These are phyloP conservation scores for Rutstroemia sp. DNA, from an alignment of 2,329 filamentous ascomycete genomes.

Conservation along the genomic window DNA sequence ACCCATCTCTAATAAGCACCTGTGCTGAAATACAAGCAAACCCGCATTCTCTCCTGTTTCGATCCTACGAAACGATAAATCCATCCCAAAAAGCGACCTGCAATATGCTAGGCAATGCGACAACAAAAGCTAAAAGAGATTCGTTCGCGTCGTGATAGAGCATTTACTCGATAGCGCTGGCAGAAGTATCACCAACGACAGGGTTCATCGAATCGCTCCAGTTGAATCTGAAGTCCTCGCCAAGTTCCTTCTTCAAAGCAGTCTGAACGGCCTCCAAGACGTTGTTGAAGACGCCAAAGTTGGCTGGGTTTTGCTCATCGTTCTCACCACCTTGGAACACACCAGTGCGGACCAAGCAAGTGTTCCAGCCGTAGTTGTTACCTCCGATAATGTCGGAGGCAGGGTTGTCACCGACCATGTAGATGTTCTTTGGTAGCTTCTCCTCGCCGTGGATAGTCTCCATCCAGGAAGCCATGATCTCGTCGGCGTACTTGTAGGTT, in stretches of 20 bases:
- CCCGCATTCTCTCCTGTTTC: neutral
- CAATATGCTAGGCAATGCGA: neutral
- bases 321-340: conserved; percentile 59
- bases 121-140: conserved; percentile 1
- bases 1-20: conserved; percentile 1
- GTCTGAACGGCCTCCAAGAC: conserved; percentile 65
- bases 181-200: conserved; percentile 45
- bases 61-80: neutral
- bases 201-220: conserved; percentile 68
- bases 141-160: neutral
- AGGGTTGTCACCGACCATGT: conserved; percentile 73
- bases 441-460: conserved; percentile 63
- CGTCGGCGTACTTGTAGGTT: conserved; percentile 74
- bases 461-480: conserved; percentile 69
- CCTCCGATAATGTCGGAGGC: conserved; percentile 68
- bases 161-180: conserved; percentile 47
- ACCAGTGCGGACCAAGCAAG: conserved; percentile 68
- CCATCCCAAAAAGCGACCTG: neutral
- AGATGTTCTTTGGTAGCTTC: conserved; percentile 47
- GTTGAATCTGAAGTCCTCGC: conserved; percentile 66
- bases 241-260: conserved; percentile 61
- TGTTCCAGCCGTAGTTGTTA: conserved; percentile 80
- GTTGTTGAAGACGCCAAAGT: conserved; percentile 68
- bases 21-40: neutral
- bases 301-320: conserved; percentile 69